Evolutionary conservation across 192 early-diverging fungal species (phyloP).

Genomic region (Gigaspora rosea): DNA sequence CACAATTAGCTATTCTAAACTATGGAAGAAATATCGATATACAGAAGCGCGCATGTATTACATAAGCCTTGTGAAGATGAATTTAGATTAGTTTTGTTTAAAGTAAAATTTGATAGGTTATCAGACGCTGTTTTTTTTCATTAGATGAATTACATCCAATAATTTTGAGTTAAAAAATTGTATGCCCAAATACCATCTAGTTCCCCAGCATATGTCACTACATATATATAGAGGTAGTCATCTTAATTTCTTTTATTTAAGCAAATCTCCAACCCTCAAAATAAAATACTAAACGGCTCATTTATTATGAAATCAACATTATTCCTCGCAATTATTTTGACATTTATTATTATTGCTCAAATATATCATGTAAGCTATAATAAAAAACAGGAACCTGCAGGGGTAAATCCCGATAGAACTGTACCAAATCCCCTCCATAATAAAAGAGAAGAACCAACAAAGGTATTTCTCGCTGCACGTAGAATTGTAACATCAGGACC

Average conservation of each 20-base stretch:
- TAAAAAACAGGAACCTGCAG: background rate
- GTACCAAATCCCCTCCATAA: background rate
- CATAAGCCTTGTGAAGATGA: too few species aligned
- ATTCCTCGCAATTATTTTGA: background rate
- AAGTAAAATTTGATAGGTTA: too few species aligned
- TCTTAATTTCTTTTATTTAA: background rate
- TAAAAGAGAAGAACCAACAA: background rate
- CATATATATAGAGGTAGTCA: background rate
- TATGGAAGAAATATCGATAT: too few species aligned
- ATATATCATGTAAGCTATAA: background rate
- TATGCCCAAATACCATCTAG: background rate
- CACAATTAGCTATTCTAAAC: too few species aligned
- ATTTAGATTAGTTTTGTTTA: too few species aligned
- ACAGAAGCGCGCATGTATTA: too few species aligned
- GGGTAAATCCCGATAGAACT: background rate
- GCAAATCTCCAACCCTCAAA: background rate
- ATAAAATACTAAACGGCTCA: constrained; percentile 3
- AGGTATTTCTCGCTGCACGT: too few species aligned
- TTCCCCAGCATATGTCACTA: background rate
- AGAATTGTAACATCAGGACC: constrained; percentile 1
- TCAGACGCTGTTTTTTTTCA: background rate
- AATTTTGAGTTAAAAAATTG: background rate
- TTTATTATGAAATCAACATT: constrained; percentile 6
- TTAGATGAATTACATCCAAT: constrained; percentile 3
- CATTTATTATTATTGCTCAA: constrained; percentile 1